Evolutionary conservation across 169 alveolate genomes (phyloP), one percentile per base, ranked within the genome.

Genomic region (Plasmodium vivax): DNA sequence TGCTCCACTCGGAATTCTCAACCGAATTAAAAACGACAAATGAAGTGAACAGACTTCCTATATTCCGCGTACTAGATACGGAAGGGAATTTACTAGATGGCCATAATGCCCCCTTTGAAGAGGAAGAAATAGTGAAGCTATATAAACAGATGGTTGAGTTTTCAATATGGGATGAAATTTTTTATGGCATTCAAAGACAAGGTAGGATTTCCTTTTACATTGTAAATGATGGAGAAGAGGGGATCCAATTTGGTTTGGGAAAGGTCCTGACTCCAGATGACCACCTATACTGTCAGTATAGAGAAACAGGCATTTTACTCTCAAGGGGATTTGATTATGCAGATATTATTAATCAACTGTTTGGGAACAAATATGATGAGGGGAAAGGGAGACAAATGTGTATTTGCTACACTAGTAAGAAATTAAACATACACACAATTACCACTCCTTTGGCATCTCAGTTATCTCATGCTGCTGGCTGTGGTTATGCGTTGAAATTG

Each of bases 301-400:
- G 99, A 82, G 99, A 98, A 93, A 94, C 98, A 43, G 99, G 99
- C 2, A 98, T 98, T 47, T 95, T 98, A 84, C 83, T 98, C 54
- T 96, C 97, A 92, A 97, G 98, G 97, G 99, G 99, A 14, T 98
- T 97, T 95, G 95, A 98, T 9, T 93, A 95, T 16, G 97, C 96
- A 36, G 98, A 98, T 51, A 97, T 96, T 9, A 95, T 96, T 43
- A 94, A 96, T 77, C 98, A 96, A 92, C 95, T 96, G 10, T 94
- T 95, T 79, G 96, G 96, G 79, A 98, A 97, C 88, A 82, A 56
- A 77, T 91, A 81, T 38, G 99, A 99, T 92, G 97, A 96, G 58
- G 99, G 99, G 51, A 98, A 98, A 92, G 99, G 99, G 1, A 97
- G 99, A 85, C 98, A 99, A 96, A 99, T 99, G 99, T 99, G 99